Base-by-base conservation (phyloP, 2,329 filamentous ascomycete species). In the Ophiostoma novo-ulmi region DNA sequence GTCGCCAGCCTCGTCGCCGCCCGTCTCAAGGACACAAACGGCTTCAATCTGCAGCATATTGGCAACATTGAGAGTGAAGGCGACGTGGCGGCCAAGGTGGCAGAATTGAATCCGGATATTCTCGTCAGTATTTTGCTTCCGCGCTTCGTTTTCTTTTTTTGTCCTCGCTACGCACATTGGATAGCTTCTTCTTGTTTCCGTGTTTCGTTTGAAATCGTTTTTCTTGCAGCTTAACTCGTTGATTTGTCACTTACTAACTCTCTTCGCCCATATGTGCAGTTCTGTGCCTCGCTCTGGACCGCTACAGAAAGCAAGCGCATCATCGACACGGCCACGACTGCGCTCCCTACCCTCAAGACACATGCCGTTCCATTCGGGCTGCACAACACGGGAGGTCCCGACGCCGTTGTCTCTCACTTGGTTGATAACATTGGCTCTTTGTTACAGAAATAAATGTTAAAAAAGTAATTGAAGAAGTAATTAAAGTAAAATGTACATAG, bases 1-100 rank as follows among this genome's bases (percentile, higher is more conserved):
- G 79, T 91, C 41, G 85, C 89, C 75, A 88, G 88, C 17, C 83
- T 86, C 0, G 78, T 91, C 52, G 82, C 85, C 13, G 86, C 89
- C 70, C 84, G 82, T 14, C 78, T 55, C 48, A n/a, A 55, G n/a
- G 48, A 55, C 48, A 17, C 41, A 44, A 7, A 7, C 41, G 20
- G 48, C 48, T n/a, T 91, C 78, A 86, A 82, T 1, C 90, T 91
- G 74, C 80, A 84, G 52, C 82, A 91, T 76, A 82, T 85, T 35
- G 87, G 81, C 48, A 91, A 91, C 76, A 86, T 83, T 75, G 84
- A 86, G 55, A 85, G 88, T 90, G 70, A 71, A 41, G 70, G 61
- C 22, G 38, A 70, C 1, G 68, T 71, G 1, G 68, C 61, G 8
- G 36, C 67, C 2, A 58, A n/a, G 11, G 55, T 61, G 55, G 22